Evolutionary conservation across 2,329 filamentous ascomycete genomes (phyloP).

Genomic region (Cucurbitaria berberidis): DNA sequence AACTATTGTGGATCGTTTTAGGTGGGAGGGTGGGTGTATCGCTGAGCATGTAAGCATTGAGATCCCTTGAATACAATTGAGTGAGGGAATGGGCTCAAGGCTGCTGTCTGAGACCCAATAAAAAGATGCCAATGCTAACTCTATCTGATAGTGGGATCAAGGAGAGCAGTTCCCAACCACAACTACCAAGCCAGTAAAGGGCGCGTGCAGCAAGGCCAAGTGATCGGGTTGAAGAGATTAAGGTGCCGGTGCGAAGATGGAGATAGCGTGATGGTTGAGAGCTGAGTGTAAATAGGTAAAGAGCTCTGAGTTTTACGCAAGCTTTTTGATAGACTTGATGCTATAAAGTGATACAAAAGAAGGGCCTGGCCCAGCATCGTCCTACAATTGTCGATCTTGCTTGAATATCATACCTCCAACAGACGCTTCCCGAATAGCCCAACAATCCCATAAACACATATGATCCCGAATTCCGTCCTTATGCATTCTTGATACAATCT

Average conservation of each 20-base stretch:
- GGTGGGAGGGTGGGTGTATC: slow-evolving; percentile 42
- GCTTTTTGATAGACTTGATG: background rate
- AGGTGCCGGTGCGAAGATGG: background rate
- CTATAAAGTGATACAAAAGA: background rate
- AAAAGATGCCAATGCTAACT: background rate
- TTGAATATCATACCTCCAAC: background rate
- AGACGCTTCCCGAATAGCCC: background rate
- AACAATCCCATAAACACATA: background rate
- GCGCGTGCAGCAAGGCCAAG: background rate
- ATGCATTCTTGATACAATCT: no score
- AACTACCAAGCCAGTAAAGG: background rate
- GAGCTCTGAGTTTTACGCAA: background rate
- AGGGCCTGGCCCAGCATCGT: background rate
- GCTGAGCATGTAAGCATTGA: slow-evolving; percentile 39
- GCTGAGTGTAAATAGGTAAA: background rate
- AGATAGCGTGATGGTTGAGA: background rate
- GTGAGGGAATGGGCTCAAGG: background rate
- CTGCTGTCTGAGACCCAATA: background rate
- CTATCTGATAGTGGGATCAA: slow-evolving; percentile 32
- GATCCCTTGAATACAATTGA: background rate
- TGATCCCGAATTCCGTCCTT: background rate
- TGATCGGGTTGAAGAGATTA: background rate
- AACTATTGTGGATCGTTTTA: slow-evolving; percentile 35
- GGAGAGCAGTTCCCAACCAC: slow-evolving; percentile 26
- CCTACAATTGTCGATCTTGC: background rate